Base-by-base conservation (phyloP, 225 moss, liverwort and hornwort species). In the Polytrichum commune region DNA sequence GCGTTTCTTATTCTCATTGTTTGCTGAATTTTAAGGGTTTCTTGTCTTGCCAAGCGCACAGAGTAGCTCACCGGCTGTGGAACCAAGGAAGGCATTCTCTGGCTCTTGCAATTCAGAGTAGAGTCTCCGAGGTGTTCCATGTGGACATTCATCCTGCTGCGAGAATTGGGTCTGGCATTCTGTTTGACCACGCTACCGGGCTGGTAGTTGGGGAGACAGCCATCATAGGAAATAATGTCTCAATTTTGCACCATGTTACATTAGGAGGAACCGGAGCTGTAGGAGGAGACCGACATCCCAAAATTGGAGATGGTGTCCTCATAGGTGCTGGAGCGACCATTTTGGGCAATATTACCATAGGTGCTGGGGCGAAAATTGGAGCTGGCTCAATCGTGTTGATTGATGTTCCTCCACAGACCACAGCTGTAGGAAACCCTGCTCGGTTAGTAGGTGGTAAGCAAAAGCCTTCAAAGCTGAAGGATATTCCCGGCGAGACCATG, bases 61-160 rank as follows among this genome's bases (percentile, higher is more conserved):
- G 89, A 71, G 89, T 89, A 13, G 83, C 86, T 13, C 89, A 89
- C 63, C 60, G 86, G 75, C 79, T 89, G 7, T 89, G 89, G 89
- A 85, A 81, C 3, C 89, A 86, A 74, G 86, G 81, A 16, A 80
- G 89, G 10, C 75, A 74, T 54, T 82, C 86, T 0, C 77, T 89
- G 56, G 86, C 89, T 4, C 75, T 89, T 29, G 81, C 83, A 1
- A 77, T 89, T 65, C 89, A 89, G 73, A 89, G 89, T 73, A 69
- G 89, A 73, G 86, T 89, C 16, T 83, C 83, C 0, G 89, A 83
- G 83, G 81, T 89, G 65, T 89, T 89, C 23, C 77, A 89, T 65
- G 89, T 89, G 0, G 89, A 89, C 64, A 89, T 89, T 69, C 89
- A 89, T 68, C 89, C 89, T 20, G 89, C 89, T 28, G 89, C 89